Base-by-base conservation (phyloP, 148 eudicot species). In the Amaranthus cruentus region DNA sequence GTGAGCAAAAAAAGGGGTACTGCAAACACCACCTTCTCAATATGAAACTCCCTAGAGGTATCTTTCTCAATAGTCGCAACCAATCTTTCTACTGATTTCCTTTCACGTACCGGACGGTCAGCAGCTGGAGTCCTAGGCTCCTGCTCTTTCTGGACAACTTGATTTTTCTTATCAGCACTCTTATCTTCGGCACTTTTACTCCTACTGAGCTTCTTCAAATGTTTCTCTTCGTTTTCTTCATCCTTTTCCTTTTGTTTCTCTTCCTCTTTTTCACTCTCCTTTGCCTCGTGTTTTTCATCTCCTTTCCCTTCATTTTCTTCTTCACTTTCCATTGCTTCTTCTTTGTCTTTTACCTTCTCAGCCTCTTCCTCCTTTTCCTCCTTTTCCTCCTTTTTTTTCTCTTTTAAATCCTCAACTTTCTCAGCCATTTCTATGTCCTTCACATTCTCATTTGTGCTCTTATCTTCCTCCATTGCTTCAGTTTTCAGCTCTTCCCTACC, bases 51-150 rank as follows among this genome's bases (percentile, higher is more conserved):
- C 82, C 65, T 91, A 13, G 74, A 68, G 51, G 83, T 66, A 74
- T 91, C 96, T 83, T 86, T 84, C 72, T 91, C 97, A 66, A 95
- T 83, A 18, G 81, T 63, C 3, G 97, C 97, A 79, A 95, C 98
- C 81, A 95, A 83, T 83, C 98, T 90, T 70, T 88, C 98, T 62
- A 95, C 98, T 58, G 97, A 91, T 80, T 90, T 95, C 62, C 97
- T 80, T 75, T 90, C 96, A 49, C 97, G 96, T 18, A 91, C 92
- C 38, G 98, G 97, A 53, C 98, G 98, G n/a, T 88, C 90, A 55
- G 71, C 62, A 54, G 85, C 69, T 1, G 97, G 97, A 70, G 94
- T 91, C 77, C 83, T 91, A 5, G 78, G 91, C 76, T 88, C 90
- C 61, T 13, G 71, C 46, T 81, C 90, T 79, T 88, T 85, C 66